Evolutionary conservation across 805 yeast species (phyloP).

Genomic region (Yarrowia yakushimensis): DNA sequence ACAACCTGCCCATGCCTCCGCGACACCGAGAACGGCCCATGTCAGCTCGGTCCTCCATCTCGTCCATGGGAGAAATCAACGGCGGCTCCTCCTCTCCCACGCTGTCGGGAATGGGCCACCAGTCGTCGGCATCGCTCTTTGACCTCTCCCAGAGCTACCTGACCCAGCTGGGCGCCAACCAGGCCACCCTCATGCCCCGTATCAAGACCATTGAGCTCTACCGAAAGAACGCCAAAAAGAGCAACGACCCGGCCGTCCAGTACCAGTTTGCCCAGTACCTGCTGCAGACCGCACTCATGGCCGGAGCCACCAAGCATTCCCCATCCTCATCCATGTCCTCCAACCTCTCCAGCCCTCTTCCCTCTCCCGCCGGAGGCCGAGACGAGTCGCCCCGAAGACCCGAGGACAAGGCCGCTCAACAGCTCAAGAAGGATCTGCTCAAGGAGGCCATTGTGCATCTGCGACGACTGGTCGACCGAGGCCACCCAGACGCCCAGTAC

Average conservation of each 20-base stretch:
- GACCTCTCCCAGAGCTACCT: constrained; percentile 34
- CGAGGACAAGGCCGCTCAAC: constrained; percentile 26
- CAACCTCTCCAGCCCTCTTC: constrained; percentile 3
- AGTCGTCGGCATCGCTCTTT: constrained; percentile 32
- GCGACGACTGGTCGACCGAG: constrained; percentile 69
- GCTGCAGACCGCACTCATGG: constrained; percentile 70
- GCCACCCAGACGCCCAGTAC: constrained; percentile 87
- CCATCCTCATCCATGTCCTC: constrained; percentile 5
- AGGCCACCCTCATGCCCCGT: constrained; percentile 55
- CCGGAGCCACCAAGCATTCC: constrained; percentile 29
- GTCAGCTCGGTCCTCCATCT: constrained; percentile 25
- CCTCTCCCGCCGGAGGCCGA: constrained; percentile 11
- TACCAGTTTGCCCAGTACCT: constrained; percentile 89
- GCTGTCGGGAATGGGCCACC: constrained; percentile 15
- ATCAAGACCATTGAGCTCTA: constrained; percentile 83
- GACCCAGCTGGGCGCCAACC: constrained; percentile 32
- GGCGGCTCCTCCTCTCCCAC: background rate
- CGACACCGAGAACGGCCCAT: constrained; percentile 20
- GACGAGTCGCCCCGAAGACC: constrained; percentile 4
- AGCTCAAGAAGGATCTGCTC: constrained; percentile 53
- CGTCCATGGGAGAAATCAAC: constrained; percentile 25
- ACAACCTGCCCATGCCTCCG: constrained; percentile 26
- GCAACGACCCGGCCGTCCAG: constrained; percentile 80
- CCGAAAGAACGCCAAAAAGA: constrained; percentile 76
- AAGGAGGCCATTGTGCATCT: constrained; percentile 75